Base-by-base conservation (phyloP, 495 filamentous ascomycete species). In the Penicillium silybi region DNA sequence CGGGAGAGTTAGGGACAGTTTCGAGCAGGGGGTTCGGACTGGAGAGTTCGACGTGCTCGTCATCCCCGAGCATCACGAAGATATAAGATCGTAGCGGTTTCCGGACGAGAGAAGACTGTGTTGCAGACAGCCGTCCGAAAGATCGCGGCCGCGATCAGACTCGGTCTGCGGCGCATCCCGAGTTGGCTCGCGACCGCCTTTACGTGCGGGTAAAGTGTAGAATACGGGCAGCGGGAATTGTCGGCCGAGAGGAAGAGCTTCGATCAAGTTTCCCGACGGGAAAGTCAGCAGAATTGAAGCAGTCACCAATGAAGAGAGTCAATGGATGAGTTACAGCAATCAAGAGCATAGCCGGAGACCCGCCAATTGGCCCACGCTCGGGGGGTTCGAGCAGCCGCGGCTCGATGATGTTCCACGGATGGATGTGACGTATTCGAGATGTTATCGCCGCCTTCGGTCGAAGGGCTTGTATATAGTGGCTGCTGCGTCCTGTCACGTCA, bases 241-340 rank as follows among this genome's bases (percentile, higher is more conserved):
- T 73, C 68, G 70, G 70, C 70, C 68, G 70, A 71, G 58, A 64
- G 50, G 59, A 56, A 41, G 50, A 6, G 8, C 25, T 16, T 20
- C 2, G 43, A 9, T 27, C 32, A 17, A 54, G 57, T 66, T 73
- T 58, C 50, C 70, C 70, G 66, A 40, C 55, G 70, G 70, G 15
- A 54, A 73, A 68, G 59, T 64, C 54, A 46, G 44, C 10, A 13
- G 29, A 5, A 32, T 1, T 32, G 29, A 46, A 40, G 57, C 17
- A 35, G 29, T 25, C 26, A 37, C 18, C 8, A 20, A 41, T 38
- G 39, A 26, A 48, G 46, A 39, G 26, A 27, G 6, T 25, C 16
- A 23, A 41, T 19, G 25, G 8, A 18, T 16, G 3, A 19, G 9
- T 22, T 9, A 25, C 22, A 23, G 22, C 22, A 23, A 6, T 23